These are phyloP conservation scores for Cladochytrium replicatum DNA, from an alignment of 192 early-diverging fungal genomes.

Conservation along the genomic window DNA sequence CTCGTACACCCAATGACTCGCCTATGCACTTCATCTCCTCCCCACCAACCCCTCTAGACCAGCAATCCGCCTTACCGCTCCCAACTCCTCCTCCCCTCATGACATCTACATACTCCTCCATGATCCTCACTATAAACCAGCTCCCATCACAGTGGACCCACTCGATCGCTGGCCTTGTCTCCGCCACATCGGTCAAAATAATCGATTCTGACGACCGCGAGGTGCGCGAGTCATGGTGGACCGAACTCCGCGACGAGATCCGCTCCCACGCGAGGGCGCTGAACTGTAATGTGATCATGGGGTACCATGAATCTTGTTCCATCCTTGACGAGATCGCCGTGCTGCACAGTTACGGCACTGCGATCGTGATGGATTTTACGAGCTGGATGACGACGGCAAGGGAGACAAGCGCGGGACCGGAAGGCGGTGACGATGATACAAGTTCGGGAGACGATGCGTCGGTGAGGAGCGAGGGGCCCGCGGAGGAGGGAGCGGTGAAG, in stretches of 20 bases:
- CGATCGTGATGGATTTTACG: conserved; percentile 48
- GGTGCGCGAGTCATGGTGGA: conserved; percentile 54
- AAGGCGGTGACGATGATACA: background rate
- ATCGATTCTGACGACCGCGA: conserved; percentile 38
- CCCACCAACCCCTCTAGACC: background rate
- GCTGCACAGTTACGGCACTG: conserved; percentile 66
- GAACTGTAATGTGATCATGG: conserved; percentile 61
- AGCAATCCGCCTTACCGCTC: background rate
- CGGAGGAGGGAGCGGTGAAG: too few relatives aligned
- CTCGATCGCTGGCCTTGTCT: conserved; percentile 49
- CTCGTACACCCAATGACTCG: too few relatives aligned
- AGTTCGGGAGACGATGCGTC: too few relatives aligned
- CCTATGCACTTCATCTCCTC: background rate
- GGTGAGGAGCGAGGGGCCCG: too few relatives aligned
- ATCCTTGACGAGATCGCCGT: conserved; percentile 57
- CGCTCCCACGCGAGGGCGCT: conserved; percentile 58
- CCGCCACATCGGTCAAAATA: conserved; percentile 54
- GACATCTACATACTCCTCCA: background rate
- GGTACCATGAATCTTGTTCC: conserved; percentile 56
- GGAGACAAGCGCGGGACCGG: background rate
- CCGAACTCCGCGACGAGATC: conserved; percentile 70
- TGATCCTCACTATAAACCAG: conserved; percentile 37
- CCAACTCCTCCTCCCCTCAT: background rate
- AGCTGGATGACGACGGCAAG: background rate
- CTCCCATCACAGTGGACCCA: conserved; percentile 41